phyloP scores from a whole-genome alignment of 1,139 yeast species.

The Yamadazyma mexicana region DNA sequence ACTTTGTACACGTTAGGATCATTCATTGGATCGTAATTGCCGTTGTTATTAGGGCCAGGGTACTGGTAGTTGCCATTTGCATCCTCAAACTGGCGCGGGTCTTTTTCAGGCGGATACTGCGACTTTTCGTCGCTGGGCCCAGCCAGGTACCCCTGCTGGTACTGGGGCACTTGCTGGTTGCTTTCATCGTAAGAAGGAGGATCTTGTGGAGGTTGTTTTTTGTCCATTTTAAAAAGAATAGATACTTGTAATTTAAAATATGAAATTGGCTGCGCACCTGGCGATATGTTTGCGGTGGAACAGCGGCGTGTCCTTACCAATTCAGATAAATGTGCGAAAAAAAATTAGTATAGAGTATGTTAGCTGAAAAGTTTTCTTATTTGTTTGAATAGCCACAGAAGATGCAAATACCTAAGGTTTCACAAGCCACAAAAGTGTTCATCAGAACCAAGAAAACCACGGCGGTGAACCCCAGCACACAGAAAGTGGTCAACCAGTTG shows the following conservation, averaged over 20 bases:
- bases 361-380: conserved; percentile 8
- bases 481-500: conserved; percentile 69
- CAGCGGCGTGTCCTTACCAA: no score
- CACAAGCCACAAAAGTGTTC: conserved; percentile 15
- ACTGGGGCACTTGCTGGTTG: background rate
- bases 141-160: background rate
- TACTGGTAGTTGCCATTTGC: background rate
- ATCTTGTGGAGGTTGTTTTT: background rate
- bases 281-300: background rate
- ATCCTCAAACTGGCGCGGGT: background rate
- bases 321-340: no score
- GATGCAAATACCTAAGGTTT: background rate
- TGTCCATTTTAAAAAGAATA: background rate
- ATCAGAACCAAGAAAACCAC: conserved; percentile 40
- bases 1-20: conserved; percentile 33
- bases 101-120: conserved; percentile 1
- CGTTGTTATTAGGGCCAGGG: background rate
- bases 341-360: background rate
- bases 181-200: conserved; percentile 13
- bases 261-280: background rate
- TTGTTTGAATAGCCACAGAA: background rate
- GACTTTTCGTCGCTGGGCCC: no score
- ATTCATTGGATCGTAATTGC: conserved; percentile 22
- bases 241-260: background rate
- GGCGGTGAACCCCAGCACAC: conserved; percentile 56